Evolutionary conservation across 495 filamentous ascomycete species (phyloP), one percentile per base, ranked within the genome.

Genomic region (Ascobolus immersus): DNA sequence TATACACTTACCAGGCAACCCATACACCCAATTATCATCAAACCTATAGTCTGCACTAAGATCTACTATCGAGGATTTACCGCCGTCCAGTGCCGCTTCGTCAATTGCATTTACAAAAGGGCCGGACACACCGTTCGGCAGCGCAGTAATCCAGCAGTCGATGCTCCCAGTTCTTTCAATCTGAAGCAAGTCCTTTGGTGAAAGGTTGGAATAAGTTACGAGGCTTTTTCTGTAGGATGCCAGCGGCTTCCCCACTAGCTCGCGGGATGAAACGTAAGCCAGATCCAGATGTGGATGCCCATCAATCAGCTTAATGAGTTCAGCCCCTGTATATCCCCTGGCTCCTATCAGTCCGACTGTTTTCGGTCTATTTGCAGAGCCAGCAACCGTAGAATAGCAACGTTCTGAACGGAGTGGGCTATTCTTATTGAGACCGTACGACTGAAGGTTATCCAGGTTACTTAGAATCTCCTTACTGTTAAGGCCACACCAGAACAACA

Each of bases 141-240:
- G 65, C 23, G 86, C 86, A 80, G 94, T 90, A 21, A 96, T 78
- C 80, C 81, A 94, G 57, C 80, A 89, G 59, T 96, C 86, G 34
- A 96, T 77, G 34, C 86, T 73, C n/a, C 75, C 75, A 27, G 73
- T 72, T 48, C 77, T 69, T 42, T 82, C 78, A 79, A 93, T 89
- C 34, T 71, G 68, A 33, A 76, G 69, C 15, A 93, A 75, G 48
- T 93, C 84, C 34, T 96, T 86, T 25, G 78, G 64, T 41, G 67
- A 70, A 21, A 94, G 62, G 52, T 84, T 91, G 58, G 90, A 79
- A 51, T 94, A 96, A 42, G 65, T 77, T 33, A 94, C 80, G 23
- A 90, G 71, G n/a, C 73, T 67, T 64, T 92, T 93, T 41, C 67
- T 67, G 54, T 81, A 96, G 26, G 80, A 82, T 54, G 86, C 68